Evolutionary conservation across 2,329 filamentous ascomycete species (phyloP).

Genomic region (Alternaria triticina): DNA sequence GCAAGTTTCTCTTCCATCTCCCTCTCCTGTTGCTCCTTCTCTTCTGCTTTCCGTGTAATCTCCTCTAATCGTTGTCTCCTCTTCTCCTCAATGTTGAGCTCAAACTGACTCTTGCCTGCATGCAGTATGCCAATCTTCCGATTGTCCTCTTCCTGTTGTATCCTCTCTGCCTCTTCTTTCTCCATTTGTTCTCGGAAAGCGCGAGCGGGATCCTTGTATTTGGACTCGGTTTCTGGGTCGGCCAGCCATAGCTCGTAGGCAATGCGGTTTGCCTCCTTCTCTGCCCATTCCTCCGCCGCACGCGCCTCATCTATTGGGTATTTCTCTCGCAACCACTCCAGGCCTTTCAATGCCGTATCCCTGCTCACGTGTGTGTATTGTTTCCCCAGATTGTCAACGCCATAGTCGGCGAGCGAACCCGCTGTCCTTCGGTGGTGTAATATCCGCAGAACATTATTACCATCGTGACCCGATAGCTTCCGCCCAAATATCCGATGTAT

Average conservation of each 20-base stretch:
- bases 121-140: conserved; percentile 44
- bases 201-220: conserved; percentile 47
- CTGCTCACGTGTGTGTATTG: conserved; percentile 37
- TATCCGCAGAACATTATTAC: conserved; percentile 47
- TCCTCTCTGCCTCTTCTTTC: conserved; percentile 36
- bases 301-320: conserved; percentile 51
- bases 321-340: conserved; percentile 45
- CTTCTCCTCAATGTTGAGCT: conserved; percentile 44
- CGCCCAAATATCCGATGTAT: conserved; percentile 43
- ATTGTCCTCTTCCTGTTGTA: conserved; percentile 28
- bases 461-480: conserved; percentile 32
- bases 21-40: conserved; percentile 37
- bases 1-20: conserved; percentile 42
- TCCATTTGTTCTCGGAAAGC: conserved; percentile 43
- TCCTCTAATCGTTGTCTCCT: conserved; percentile 36
- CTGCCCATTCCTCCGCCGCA: conserved; percentile 49
- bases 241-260: conserved; percentile 46
- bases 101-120: conserved; percentile 43
- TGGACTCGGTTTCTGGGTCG: conserved; percentile 47
- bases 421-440: conserved; percentile 49
- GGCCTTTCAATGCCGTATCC: conserved; percentile 36
- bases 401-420: conserved; percentile 49
- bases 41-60: conserved; percentile 37
- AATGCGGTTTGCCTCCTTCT: conserved; percentile 48
- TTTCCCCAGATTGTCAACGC: conserved; percentile 43